Evolutionary conservation across 2,329 filamentous ascomycete genomes (phyloP).

Genomic region (Mycogone perniciosa): DNA sequence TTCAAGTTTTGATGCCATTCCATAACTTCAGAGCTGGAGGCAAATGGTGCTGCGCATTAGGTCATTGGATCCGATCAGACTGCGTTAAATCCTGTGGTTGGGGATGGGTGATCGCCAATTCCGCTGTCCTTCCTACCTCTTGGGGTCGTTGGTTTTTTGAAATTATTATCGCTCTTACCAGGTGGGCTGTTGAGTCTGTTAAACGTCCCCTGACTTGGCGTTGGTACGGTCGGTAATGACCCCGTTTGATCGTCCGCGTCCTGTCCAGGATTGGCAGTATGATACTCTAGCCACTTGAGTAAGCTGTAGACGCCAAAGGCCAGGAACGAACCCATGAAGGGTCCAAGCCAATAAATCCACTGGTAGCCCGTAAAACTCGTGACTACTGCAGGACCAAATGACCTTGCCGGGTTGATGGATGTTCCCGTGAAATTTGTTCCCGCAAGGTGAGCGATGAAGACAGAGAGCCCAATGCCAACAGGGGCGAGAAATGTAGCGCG

Average conservation of each 20-base stretch:
- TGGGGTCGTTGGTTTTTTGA: no score
- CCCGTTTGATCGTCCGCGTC: slow-evolving; percentile 23
- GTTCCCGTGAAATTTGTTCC: slow-evolving; percentile 43
- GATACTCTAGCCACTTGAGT: slow-evolving; percentile 46
- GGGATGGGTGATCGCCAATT: no score
- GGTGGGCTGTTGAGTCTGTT: no score
- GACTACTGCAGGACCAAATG: slow-evolving; percentile 43
- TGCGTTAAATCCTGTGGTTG: no score
- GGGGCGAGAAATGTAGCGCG: slow-evolving; percentile 65
- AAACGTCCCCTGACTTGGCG: no score
- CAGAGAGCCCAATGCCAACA: slow-evolving; percentile 62
- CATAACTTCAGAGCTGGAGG: no score
- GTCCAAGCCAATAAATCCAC: slow-evolving; percentile 52
- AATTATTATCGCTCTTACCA: no score
- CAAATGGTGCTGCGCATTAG: no score
- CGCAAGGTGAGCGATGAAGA: slow-evolving; percentile 54
- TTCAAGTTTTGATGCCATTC: no score
- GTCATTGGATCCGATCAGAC: no score
- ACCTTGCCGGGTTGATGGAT: slow-evolving; percentile 45
- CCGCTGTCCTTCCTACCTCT: no score
- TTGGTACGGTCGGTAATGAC: no score
- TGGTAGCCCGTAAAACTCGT: slow-evolving; percentile 39
- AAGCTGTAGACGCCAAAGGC: slow-evolving; percentile 45
- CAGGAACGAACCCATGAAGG: slow-evolving; percentile 42
- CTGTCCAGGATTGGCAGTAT: slow-evolving; percentile 44